These are phyloP conservation scores for Cucumis hystrix DNA, from an alignment of 306 rosid species.

Conservation along the genomic window DNA sequence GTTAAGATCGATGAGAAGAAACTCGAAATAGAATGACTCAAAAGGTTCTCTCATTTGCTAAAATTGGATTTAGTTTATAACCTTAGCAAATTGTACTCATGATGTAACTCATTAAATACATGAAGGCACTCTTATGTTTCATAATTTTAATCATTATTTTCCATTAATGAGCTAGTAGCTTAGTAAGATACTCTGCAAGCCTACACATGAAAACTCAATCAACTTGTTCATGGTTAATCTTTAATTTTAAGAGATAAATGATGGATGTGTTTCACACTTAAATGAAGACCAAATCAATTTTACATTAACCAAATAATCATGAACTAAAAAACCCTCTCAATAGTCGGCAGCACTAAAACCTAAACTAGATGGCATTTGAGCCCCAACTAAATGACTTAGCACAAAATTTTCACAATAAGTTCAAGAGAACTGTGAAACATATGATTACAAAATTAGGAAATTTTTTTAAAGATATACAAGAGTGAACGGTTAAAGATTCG, in stretches of 20 bases:
- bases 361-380: not conserved
- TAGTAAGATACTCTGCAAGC: not conserved
- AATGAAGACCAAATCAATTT: not conserved
- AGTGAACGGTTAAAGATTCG: not conserved
- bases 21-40: not conserved
- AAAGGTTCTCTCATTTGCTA: too few species aligned
- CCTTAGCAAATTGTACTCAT: not conserved
- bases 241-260: not conserved
- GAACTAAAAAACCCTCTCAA: too few species aligned
- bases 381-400: not conserved
- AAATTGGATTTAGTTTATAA: too few species aligned
- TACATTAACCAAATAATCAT: not conserved
- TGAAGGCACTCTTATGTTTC: not conserved
- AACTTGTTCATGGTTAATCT: not conserved
- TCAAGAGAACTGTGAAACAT: too few species aligned
- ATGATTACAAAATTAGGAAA: too few species aligned
- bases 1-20: not conserved
- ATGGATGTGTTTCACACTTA: not conserved
- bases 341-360: not conserved
- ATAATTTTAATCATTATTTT: not conserved
- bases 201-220: not conserved
- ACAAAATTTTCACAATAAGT: not conserved
- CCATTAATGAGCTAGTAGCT: not conserved
- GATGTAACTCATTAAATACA: not conserved
- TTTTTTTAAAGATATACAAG: not conserved